Evolutionary conservation across 148 eudicot genomes (phyloP).

Genomic region (Rhododendron henanense): DNA sequence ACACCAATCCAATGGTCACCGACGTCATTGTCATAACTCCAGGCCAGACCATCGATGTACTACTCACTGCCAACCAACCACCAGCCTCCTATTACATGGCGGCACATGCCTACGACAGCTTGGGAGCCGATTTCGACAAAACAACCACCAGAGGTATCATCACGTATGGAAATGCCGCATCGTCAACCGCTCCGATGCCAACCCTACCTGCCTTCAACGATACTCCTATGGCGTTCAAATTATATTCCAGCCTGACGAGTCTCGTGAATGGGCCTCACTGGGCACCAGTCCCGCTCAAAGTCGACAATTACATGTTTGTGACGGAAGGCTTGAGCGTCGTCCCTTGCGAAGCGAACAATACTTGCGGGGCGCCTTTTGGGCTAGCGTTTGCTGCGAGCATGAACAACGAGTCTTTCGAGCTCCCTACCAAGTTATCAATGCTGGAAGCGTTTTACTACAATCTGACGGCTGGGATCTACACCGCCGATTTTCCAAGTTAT

Average conservation of each 20-base stretch:
- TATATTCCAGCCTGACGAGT: constrained; percentile 42
- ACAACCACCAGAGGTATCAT: constrained; percentile 59
- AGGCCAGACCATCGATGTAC: constrained; percentile 72
- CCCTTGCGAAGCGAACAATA: constrained; percentile 39
- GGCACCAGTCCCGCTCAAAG: constrained; percentile 28
- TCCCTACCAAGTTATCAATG: constrained; percentile 41
- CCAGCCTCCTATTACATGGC: constrained; percentile 57
- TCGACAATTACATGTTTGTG: constrained; percentile 59
- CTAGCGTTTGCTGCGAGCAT: constrained; percentile 48
- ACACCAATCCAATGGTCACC: constrained; percentile 51
- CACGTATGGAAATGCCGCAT: constrained; percentile 18
- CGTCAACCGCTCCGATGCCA: constrained; percentile 38
- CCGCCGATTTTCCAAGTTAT: constrained; percentile 42
- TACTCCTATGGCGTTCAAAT: constrained; percentile 50
- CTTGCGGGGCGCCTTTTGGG: constrained; percentile 44
- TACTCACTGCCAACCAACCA: constrained; percentile 44
- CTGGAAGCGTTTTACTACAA: constrained; percentile 43
- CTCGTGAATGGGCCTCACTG: constrained; percentile 43
- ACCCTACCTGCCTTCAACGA: constrained; percentile 54
- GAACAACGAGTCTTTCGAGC: constrained; percentile 50
- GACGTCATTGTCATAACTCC: constrained; percentile 49
- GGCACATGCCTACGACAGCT: constrained; percentile 48
- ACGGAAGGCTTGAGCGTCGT: constrained; percentile 54
- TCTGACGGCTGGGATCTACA: constrained; percentile 39
- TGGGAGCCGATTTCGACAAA: constrained; percentile 31